Base-by-base conservation (phyloP, 305 asterid genomes). In the Fraxinus platypoda region DNA sequence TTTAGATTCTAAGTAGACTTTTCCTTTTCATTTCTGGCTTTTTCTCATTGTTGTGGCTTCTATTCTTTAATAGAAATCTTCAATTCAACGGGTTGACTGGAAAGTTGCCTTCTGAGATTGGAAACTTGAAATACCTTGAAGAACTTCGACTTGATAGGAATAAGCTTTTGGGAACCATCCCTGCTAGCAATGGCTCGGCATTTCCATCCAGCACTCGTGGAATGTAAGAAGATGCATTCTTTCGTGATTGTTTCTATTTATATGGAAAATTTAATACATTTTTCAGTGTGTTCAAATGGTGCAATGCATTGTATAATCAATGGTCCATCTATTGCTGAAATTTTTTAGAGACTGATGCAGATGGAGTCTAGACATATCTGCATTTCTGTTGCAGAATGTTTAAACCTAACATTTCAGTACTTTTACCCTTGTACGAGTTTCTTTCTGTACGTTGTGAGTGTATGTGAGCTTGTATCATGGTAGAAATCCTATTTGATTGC, bases 81-180 rank as follows among this genome's bases (percentile, higher is more conserved):
- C 97, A 90, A 74, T 93, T 97, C 66, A 97, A 97, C 86, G 94
- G 91, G 80, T 86, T 97, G 89, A 91, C 97, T 25, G 98, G 98
- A 77, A 90, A 83, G 80, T 85, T 97, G 90, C 97, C 98, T 75
- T 79, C 91, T 64, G 97, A 92, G 87, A 91, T 95, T 84, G 94
- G 98, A 78, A 88, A 87, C 49, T 89, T 97, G 88, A 91, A 87
- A 68, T 78, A 86, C 91, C 97, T 95, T 59, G 91, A 87, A 89
- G 99, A 93, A 78, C 96, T 95, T 85, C 93, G 93, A 75, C 90
- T 97, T 12, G 98, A 95, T 35, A 91, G 98, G 85, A 97, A 95
- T 86, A 92, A 82, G 88, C 90, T 97, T 81, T 81, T 81, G 74
- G 99, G 98, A 84, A 74, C 83, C 57, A 90, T 97, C 77, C 94